Percentiles rank a stretch among this genome's conserved stretches.
These are phyloP conservation scores for Yarrowia divulgata DNA, from an alignment of 805 yeast species.

Conservation along the genomic window DNA sequence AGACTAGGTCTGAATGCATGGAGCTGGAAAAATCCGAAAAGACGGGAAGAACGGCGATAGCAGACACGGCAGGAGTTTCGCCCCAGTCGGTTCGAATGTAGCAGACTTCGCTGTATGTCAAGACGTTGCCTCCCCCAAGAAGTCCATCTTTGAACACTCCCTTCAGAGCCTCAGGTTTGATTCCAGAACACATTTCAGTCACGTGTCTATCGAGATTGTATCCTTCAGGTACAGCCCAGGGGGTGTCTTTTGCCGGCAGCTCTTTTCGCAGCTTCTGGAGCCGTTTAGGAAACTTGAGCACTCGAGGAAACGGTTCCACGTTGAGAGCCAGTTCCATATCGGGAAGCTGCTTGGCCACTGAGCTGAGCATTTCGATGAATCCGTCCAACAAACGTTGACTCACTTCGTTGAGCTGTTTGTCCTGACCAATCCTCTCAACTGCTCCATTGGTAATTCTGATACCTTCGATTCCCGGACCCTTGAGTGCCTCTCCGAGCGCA, in stretches of 20 bases:
- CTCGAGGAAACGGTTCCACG: slow-evolving; percentile 16
- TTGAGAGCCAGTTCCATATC: slow-evolving; percentile 16
- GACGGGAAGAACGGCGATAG: neutral
- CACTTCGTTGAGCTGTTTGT: neutral
- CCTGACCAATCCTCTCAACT: neutral
- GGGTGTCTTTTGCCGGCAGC: neutral
- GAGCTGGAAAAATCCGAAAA: slow-evolving; percentile 11
- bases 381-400: neutral
- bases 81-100: slow-evolving; percentile 4
- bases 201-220: slow-evolving; percentile 1
- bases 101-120: slow-evolving; percentile 7
- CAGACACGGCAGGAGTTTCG: neutral
- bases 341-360: neutral
- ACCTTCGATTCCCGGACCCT: slow-evolving; percentile 14
- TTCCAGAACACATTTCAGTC: neutral
- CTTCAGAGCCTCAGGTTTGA: neutral
- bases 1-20: slow-evolving; percentile 21
- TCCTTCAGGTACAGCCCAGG: neutral
- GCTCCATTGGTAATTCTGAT: neutral
- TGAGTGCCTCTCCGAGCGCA: neutral
- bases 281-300: slow-evolving; percentile 9
- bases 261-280: neutral
- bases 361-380: neutral
- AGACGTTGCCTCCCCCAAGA: neutral
- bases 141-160: slow-evolving; percentile 21